Percentiles rank a stretch among this genome's conserved stretches.
Conservation (phyloP, 345 rosid genomes). For the Diplotaxis tenuifolia region DNA sequence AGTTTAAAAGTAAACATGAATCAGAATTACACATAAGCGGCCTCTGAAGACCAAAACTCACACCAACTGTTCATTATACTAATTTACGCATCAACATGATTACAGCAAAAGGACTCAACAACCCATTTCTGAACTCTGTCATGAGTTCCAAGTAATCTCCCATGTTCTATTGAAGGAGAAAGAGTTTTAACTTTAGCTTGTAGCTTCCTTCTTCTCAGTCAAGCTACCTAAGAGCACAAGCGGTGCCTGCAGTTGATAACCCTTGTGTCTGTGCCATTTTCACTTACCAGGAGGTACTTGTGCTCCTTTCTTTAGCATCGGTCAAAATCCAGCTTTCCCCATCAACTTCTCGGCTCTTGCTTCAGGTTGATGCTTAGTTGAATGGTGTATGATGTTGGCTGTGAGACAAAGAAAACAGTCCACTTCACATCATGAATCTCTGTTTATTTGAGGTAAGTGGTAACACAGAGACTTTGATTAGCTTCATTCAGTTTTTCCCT, state of each 20-base stretch:
- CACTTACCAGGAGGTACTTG: constrained; percentile 3
- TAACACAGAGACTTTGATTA: constrained; percentile 1
- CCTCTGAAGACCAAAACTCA: constrained; percentile 10
- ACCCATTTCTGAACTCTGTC: constrained; percentile 4
- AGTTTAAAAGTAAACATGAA: no score
- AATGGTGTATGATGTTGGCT: constrained; percentile 55
- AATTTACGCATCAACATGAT: constrained; percentile 13
- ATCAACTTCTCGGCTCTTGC: constrained; percentile 88
- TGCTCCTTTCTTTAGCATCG: constrained; percentile 14
- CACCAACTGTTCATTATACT: not conserved
- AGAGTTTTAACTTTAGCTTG: constrained; percentile 20
- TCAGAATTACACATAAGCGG: constrained; percentile 19
- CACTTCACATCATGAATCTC: constrained; percentile 12
- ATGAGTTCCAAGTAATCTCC: not conserved
- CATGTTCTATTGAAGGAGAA: constrained; percentile 10
- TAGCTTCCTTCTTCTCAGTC: constrained; percentile 3
- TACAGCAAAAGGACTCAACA: constrained; percentile 12
- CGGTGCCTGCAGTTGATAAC: no score
- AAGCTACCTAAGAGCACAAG: constrained; percentile 9
- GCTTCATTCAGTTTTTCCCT: not conserved
- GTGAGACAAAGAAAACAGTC: constrained; percentile 21
- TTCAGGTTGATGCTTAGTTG: constrained; percentile 59
- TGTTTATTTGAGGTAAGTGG: not conserved
- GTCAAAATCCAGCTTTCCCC: constrained; percentile 22
- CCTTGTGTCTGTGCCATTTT: no score